Evolutionary conservation across 2,329 filamentous ascomycete species (phyloP).

Genomic region (Arthrobotrys entomopaga): DNA sequence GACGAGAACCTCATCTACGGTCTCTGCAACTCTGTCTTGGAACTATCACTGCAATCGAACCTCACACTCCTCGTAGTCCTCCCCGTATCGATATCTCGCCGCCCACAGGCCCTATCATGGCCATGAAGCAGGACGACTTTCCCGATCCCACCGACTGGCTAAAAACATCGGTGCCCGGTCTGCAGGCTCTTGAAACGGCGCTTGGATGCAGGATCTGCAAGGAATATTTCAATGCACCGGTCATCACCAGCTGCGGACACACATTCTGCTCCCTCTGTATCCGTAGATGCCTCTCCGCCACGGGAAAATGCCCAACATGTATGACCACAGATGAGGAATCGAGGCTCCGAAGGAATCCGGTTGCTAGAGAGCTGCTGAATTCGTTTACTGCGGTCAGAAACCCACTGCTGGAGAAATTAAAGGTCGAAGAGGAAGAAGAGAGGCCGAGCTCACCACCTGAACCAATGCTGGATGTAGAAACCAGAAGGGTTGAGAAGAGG

Average conservation of each 20-base stretch:
- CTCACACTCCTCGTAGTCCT: conserved; percentile 1
- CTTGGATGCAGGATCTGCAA: conserved; percentile 97
- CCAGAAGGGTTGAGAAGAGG: conserved; percentile 19
- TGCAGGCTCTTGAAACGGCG: conserved; percentile 80
- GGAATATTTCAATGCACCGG: conserved; percentile 92
- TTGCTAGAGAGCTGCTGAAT: conserved; percentile 83
- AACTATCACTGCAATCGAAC: background rate
- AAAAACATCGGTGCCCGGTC: conserved; percentile 72
- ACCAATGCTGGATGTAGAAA: conserved; percentile 7
- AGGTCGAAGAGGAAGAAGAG: conserved; percentile 28
- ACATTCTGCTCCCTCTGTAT: conserved; percentile 98
- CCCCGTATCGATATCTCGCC: background rate
- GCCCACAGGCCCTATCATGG: background rate
- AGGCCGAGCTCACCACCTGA: background rate
- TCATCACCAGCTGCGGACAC: conserved; percentile 93
- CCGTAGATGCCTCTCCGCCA: conserved; percentile 80
- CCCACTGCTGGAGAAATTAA: conserved; percentile 56
- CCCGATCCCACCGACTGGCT: conserved; percentile 89
- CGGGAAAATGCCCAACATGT: conserved; percentile 89
- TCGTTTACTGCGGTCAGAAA: conserved; percentile 69
- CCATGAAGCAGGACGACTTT: conserved; percentile 62
- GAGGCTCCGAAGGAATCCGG: conserved; percentile 84
- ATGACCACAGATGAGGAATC: conserved; percentile 81
- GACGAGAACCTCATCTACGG: background rate
- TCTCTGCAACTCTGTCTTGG: background rate